A percentile compares a stretch with the other conserved stretches of the same genome.
phyloP scores from a whole-genome alignment of 805 yeast species.

The Kluyveromyces wickerhamii region DNA sequence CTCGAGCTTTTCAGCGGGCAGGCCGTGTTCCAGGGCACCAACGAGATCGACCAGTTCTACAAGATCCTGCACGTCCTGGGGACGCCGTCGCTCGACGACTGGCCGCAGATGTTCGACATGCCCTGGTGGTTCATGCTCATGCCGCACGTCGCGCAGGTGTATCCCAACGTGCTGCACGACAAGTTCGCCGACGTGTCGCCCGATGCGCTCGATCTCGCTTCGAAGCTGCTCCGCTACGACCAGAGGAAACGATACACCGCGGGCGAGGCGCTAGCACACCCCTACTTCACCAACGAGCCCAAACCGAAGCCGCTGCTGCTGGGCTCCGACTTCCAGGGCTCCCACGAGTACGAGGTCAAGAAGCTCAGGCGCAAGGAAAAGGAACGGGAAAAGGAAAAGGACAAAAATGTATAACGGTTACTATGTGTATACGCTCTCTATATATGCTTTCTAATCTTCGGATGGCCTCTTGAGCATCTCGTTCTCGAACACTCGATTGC shows the following conservation, averaged over 20 bases:
- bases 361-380: constrained; percentile 31
- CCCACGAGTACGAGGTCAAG: constrained; percentile 86
- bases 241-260: constrained; percentile 67
- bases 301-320: constrained; percentile 49
- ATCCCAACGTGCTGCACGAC: constrained; percentile 32
- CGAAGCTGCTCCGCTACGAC: constrained; percentile 53
- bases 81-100: constrained; percentile 59
- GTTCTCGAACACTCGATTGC: constrained; percentile 21
- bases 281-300: constrained; percentile 68
- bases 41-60: constrained; percentile 77
- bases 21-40: constrained; percentile 81
- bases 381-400: constrained; percentile 13
- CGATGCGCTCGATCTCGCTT: constrained; percentile 54
- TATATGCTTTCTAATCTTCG: constrained; percentile 5
- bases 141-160: constrained; percentile 37
- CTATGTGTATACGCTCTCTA: no score
- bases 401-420: no score
- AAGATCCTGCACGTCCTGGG: constrained; percentile 82
- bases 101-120: constrained; percentile 72
- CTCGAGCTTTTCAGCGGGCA: constrained; percentile 68
- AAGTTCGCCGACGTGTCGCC: constrained; percentile 37
- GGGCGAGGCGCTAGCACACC: constrained; percentile 55
- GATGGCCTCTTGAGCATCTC: constrained; percentile 17
- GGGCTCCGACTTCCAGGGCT: constrained; percentile 51
- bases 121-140: constrained; percentile 91